Conservation (phyloP, 768 basidiomycete genomes). For the Dentipellis sp. region DNA sequence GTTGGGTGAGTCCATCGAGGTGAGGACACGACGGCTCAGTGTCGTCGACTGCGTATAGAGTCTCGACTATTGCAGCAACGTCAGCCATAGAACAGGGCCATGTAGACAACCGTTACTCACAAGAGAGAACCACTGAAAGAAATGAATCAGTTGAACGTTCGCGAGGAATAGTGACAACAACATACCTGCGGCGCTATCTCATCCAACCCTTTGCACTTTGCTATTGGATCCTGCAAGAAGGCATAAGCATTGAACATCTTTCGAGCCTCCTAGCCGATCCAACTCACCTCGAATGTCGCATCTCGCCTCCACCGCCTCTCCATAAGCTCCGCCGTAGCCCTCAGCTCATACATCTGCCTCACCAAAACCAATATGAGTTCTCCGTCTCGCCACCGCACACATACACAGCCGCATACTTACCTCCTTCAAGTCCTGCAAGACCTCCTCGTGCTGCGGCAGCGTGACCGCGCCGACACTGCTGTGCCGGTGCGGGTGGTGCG, state of each 20-base stretch:
- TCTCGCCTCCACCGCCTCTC: constrained; percentile 43
- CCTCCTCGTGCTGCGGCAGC: constrained; percentile 27
- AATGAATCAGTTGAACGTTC: neutral
- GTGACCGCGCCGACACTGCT: constrained; percentile 10
- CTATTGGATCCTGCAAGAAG: neutral
- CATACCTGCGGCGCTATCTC: constrained; percentile 17
- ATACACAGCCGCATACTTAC: constrained; percentile 8
- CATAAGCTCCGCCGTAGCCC: constrained; percentile 45
- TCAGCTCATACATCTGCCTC: constrained; percentile 36
- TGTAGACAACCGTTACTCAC: constrained; percentile 22
- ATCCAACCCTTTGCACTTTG: constrained; percentile 13
- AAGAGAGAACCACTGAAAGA: constrained; percentile 40
- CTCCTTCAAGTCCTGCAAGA: constrained; percentile 49
- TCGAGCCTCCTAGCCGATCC: neutral
- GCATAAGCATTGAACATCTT: constrained; percentile 30
- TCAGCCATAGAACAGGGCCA: neutral
- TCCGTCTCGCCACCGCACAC: neutral
- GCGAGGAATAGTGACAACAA: neutral
- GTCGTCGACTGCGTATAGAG: constrained; percentile 42
- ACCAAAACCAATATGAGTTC: neutral
- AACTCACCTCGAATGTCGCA: constrained; percentile 44
- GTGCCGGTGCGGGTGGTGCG: neutral
- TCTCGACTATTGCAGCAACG: constrained; percentile 33
- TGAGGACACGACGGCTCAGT: constrained; percentile 44
- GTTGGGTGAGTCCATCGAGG: constrained; percentile 49